Evolutionary conservation across 108 stramenopile species (phyloP).

Genomic region (Cylindrotheca closterium): DNA sequence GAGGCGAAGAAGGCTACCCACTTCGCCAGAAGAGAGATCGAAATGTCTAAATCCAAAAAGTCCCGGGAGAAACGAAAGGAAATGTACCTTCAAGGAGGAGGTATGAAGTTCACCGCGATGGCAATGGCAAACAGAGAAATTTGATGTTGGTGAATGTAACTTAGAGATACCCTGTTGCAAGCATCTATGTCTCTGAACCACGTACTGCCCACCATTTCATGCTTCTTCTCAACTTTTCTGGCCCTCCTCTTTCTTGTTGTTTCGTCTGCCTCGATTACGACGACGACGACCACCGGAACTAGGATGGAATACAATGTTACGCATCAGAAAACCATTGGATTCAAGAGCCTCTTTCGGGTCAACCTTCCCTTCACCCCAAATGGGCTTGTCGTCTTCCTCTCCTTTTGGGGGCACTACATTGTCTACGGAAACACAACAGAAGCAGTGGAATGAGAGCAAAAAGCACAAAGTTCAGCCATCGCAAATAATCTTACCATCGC

Average conservation of each 20-base stretch:
- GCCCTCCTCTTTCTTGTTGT: neutral
- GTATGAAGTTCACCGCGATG: constrained; percentile 82
- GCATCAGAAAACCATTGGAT: constrained; percentile 72
- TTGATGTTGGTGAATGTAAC: constrained; percentile 2
- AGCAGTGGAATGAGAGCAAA: constrained; percentile 4
- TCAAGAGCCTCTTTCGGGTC: constrained; percentile 70
- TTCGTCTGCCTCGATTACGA: constrained; percentile 7
- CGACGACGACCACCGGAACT: constrained; percentile 11
- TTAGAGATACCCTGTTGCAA: too few relatives aligned
- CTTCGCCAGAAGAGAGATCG: constrained; percentile 82
- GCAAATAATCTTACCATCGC: constrained; percentile 57
- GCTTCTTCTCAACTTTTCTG: neutral
- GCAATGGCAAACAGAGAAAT: constrained; percentile 75
- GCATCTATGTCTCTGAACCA: too few relatives aligned
- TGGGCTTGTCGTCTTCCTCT: constrained; percentile 59
- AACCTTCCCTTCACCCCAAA: constrained; percentile 69
- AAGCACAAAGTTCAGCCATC: neutral
- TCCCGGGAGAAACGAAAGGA: constrained; percentile 79
- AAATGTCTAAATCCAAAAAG: constrained; percentile 63
- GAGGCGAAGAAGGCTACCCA: constrained; percentile 72
- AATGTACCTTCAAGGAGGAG: constrained; percentile 67
- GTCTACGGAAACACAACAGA: constrained; percentile 28
- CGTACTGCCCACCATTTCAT: neutral
- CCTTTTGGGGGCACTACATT: constrained; percentile 34
- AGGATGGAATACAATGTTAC: constrained; percentile 54